A percentile compares a stretch with the other conserved stretches of the same genome.
phyloP scores from a whole-genome alignment of 129 eudicot genomes.

The Helichrysum umbraculigerum region DNA sequence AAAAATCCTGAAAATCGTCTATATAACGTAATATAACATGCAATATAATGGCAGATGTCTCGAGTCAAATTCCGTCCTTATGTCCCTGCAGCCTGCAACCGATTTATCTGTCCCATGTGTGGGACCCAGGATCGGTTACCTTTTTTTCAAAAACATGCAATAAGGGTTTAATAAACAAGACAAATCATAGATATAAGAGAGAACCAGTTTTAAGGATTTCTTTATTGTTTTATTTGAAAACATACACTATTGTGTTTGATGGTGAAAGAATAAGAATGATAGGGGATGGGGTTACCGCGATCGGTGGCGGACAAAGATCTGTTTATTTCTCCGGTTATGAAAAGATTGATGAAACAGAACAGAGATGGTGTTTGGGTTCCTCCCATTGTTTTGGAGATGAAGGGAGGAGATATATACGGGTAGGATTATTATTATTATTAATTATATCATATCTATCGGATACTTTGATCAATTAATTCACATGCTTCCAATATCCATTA shows the following conservation, averaged over 20 bases:
- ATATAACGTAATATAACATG: not conserved
- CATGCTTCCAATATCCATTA: conserved; percentile 4
- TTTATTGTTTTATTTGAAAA: not conserved
- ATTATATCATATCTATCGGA: not conserved
- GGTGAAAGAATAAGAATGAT: not conserved
- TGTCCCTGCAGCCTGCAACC: no score
- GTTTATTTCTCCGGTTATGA: not conserved
- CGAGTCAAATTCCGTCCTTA: not conserved
- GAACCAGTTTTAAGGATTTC: not conserved
- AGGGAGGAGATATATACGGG: conserved; percentile 28
- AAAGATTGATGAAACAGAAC: not conserved
- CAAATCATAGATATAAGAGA: not conserved
- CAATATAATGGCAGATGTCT: not conserved
- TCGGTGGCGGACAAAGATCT: not conserved
- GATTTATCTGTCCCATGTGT: no score
- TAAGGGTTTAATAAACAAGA: not conserved
- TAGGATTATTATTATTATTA: not conserved
- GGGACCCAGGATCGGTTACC: no score
- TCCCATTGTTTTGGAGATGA: conserved; percentile 32
- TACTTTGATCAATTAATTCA: not conserved
- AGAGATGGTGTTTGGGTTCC: not conserved
- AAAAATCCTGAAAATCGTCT: not conserved
- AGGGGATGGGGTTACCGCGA: not conserved
- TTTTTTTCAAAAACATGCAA: no score
- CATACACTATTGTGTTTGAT: not conserved